Evolutionary conservation across 768 basidiomycete genomes (phyloP).

Genomic region (Cystofilobasidium capitatum): DNA sequence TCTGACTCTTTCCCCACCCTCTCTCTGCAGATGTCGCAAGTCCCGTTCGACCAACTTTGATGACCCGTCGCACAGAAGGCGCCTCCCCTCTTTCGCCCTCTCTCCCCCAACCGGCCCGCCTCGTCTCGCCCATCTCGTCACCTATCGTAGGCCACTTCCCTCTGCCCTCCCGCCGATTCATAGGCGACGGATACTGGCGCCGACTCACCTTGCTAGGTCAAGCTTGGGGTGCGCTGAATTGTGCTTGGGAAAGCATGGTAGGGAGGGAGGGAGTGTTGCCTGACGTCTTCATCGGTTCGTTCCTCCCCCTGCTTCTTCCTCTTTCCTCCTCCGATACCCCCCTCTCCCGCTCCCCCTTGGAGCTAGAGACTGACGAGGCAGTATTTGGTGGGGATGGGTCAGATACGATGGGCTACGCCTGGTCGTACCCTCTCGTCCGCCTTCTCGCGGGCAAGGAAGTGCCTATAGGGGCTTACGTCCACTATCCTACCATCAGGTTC

Average conservation of each 20-base stretch:
- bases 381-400: conserved; percentile 11
- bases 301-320: background rate
- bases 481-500: conserved; percentile 76
- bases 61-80: background rate
- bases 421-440: conserved; percentile 71
- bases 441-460: conserved; percentile 49
- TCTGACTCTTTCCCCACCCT: too few species aligned
- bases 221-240: conserved; percentile 72
- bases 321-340: background rate
- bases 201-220: conserved; percentile 89
- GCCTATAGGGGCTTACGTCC: conserved; percentile 80
- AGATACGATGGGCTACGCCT: conserved; percentile 99
- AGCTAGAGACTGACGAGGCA: conserved; percentile 20
- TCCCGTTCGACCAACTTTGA: background rate
- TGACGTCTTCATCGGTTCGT: conserved; percentile 78
- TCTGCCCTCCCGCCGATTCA: conserved; percentile 55
- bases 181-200: conserved; percentile 75
- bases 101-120: background rate
- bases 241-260: conserved; percentile 71
- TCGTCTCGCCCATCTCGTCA: background rate
- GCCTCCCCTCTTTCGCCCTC: background rate
- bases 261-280: conserved; percentile 55
- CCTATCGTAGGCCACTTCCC: conserved; percentile 53
- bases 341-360: background rate
- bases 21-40: background rate